A percentile compares a stretch with the other conserved stretches of the same genome.
Evolutionary conservation across 2,329 filamentous ascomycete species (phyloP).

Genomic region (Trichoderma sp.): DNA sequence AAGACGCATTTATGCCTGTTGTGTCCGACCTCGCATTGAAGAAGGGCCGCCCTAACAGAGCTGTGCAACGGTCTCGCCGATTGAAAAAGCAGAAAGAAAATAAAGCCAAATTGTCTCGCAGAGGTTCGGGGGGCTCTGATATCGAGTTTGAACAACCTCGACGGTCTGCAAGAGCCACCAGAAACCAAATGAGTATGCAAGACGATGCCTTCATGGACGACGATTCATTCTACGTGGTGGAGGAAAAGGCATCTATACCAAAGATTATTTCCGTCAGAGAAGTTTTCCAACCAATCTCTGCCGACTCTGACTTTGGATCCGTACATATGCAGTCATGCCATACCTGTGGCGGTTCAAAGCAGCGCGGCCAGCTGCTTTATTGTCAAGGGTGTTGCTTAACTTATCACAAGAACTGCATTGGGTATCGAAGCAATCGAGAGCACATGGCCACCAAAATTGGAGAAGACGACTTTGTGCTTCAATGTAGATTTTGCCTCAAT

Average conservation of each 20-base stretch:
- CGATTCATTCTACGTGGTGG: conserved; percentile 51
- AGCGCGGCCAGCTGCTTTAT: conserved; percentile 67
- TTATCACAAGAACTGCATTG: conserved; percentile 82
- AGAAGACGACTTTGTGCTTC: conserved; percentile 75
- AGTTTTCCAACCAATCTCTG: conserved; percentile 61
- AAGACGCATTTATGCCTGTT: conserved; percentile 36
- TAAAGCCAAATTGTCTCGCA: conserved; percentile 13
- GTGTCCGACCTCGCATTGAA: conserved; percentile 36
- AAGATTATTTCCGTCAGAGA: conserved; percentile 69
- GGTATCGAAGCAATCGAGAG: conserved; percentile 69
- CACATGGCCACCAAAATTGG: conserved; percentile 86
- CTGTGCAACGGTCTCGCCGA: conserved; percentile 25
- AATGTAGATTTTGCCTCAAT: conserved; percentile 83
- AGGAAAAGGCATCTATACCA: conserved; percentile 45
- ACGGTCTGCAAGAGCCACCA: conserved; percentile 48
- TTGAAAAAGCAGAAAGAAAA: conserved; percentile 21
- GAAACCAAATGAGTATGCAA: conserved; percentile 43
- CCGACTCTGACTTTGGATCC: conserved; percentile 63
- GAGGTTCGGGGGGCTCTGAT: conserved; percentile 38
- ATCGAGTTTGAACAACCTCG: conserved; percentile 54
- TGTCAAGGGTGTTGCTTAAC: conserved; percentile 88
- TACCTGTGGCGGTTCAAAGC: conserved; percentile 54
- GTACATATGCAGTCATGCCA: conserved; percentile 72
- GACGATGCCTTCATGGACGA: conserved; percentile 58
- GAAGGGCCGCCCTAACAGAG: conserved; percentile 25